Conservation (phyloP, 208 protist species). For the Leishmania lainsoni region DNA sequence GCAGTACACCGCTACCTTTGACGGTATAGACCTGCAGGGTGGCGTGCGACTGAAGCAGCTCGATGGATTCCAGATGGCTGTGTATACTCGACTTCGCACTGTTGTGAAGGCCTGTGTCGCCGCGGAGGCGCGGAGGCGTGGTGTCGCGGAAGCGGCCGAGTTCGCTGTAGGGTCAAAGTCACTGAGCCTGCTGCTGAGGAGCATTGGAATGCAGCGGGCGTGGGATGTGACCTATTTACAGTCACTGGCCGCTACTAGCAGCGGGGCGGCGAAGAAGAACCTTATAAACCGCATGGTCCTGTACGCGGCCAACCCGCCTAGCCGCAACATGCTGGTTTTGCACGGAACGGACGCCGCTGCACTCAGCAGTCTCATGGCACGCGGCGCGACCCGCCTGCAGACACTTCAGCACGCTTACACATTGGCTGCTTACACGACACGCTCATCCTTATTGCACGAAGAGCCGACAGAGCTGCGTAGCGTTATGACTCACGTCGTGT, state of each 20-base stretch:
- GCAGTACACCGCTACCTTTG: conserved; percentile 68
- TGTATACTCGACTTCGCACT: conserved; percentile 58
- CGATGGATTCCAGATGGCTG: conserved; percentile 55
- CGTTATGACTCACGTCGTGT: conserved; percentile 61
- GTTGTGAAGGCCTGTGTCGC: conserved; percentile 42
- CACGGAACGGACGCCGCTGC: conserved; percentile 38
- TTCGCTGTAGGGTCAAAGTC: not conserved
- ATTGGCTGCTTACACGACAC: conserved; percentile 60
- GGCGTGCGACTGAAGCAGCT: conserved; percentile 56
- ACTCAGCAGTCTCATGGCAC: conserved; percentile 50
- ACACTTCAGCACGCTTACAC: conserved; percentile 39
- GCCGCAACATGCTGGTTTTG: conserved; percentile 70
- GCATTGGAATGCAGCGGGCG: conserved; percentile 10
- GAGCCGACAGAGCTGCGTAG: conserved; percentile 73
- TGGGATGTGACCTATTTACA: conserved; percentile 27
- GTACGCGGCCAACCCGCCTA: conserved; percentile 77
- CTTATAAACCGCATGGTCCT: conserved; percentile 69
- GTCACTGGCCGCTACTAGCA: conserved; percentile 15
- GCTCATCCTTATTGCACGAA: conserved; percentile 37
- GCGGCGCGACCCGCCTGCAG: conserved; percentile 35
- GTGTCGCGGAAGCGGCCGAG: not conserved
- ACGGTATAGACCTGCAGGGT: conserved; percentile 48
- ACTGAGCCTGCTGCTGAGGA: conserved; percentile 7
- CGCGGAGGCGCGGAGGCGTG: not conserved
- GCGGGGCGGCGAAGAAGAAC: conserved; percentile 44